Base-by-base conservation (phyloP, 208 protist species). In the Trypanosoma mega region DNA sequence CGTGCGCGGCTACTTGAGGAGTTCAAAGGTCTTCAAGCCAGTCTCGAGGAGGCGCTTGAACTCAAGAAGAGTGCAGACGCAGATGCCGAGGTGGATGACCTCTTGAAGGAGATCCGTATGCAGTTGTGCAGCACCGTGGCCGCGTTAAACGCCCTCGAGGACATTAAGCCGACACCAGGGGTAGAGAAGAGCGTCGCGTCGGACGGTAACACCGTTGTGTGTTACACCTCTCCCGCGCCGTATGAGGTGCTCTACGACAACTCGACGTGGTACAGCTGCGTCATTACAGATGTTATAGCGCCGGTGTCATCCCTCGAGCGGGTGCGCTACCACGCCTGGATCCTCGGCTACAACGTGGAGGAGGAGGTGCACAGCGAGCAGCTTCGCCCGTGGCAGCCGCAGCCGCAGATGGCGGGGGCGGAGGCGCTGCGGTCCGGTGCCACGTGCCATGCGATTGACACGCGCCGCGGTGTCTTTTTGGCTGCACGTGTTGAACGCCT, bases 201-300 rank as follows among this genome's bases (percentile, higher is more conserved):
- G 11, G 49, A 77, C 55, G 41, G 1, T 8, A 57, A 43, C 12
- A 3, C 27, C 14, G 31, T 52, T 41, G 57, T 65, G 26, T 37
- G 18, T 16, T 68, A 52, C 46, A n/a, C 16, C 29, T 55, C 54
- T 18, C 39, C 54, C 18, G 82, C 80, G 5, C 80, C 80, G 9
- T 93, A 87, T 51, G 82, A 93, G 39, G 72, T 93, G 6, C 58
- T 79, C 44, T 93, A 74, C 41, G 87, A 93, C 43, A 58, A 80
- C 41, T 44, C 66, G 4, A 53, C 67, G 3, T 93, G 87, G 83
- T 87, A 88, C 63, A 67, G 78, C 20, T 93, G 87, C 47, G 76
- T 90, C 27, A 77, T 93, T 34, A 74, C 65, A n/a, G 80, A 47
- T 9, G 41, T 85, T 24, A 55, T 88, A 21, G 8, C 68, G 6